Base-by-base conservation (phyloP, 345 rosid genomes). In the Rhizophora apiculata region DNA sequence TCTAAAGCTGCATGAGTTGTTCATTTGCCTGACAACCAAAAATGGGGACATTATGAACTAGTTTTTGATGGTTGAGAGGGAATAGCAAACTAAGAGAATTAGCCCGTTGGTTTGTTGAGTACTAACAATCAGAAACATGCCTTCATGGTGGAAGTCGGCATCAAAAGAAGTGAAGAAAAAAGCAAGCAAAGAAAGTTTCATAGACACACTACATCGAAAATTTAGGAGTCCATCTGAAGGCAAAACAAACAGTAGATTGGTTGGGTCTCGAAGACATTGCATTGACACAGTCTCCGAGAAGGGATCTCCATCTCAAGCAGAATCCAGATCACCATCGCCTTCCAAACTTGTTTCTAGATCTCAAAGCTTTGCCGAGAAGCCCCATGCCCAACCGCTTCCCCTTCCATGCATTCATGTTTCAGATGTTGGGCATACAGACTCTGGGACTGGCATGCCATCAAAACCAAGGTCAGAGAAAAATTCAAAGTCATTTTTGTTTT, bases 321-420 rank as follows among this genome's bases (percentile, higher is more conserved):
- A 83, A 1, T 91, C 97, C 6, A 84, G 91, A 71, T 87, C 91
- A 27, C 83, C 90, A 1, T 91, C 96, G 55, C 92, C 93, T 65
- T 84, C 97, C 13, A 81, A 82, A 59, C 82, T 77, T 63, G 97
- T 89, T 56, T 73, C 88, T 24, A 86, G 93, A 20, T 91, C 93
- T 81, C 97, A 89, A 81, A 91, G 96, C 72, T 91, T 91, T 75
- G 86, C 82, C 4, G 97, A 82, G 68, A 85, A 92, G 80, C 77
- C 89, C 71, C 79, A 60, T 74, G 88, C 97, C 15, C 91, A 87
- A 36, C 97, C 97, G 67, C 97, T 89, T 79, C 97, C 97, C 63
- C 88, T 86, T 68, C 97, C 97, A 72, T 82, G 61, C 52, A 66
- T 70, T 58, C 82, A 76, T 72, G 79, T 78, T 72, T 70, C 77